Conservation (phyloP, 176 grass and related monocot species). For the Ananas comosus region DNA sequence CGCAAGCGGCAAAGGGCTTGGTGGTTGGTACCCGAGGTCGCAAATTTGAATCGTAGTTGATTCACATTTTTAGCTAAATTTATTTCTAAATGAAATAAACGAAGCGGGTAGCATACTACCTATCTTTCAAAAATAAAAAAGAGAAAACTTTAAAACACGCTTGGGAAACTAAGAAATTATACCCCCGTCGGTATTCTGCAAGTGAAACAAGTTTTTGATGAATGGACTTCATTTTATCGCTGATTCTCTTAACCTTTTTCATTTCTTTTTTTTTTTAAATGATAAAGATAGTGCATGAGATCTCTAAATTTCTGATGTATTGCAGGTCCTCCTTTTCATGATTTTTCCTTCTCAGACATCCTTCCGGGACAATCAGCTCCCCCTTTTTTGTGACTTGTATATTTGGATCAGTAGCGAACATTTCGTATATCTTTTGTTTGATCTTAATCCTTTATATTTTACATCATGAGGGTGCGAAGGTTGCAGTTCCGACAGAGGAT, state of each 20-base stretch:
- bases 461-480: too few species aligned
- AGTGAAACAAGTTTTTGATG: too few species aligned
- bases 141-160: not conserved
- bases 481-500: too few species aligned
- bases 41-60: too few species aligned
- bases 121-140: too few species aligned
- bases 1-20: too few species aligned
- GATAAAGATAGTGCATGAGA: not conserved
- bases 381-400: not conserved
- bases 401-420: not conserved
- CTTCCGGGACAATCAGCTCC: constrained; percentile 44
- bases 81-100: too few species aligned
- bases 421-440: not conserved
- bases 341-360: constrained; percentile 77
- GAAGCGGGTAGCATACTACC: too few species aligned
- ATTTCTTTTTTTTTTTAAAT: not conserved
- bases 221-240: not conserved
- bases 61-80: too few species aligned
- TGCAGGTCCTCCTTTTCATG: constrained; percentile 67
- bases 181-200: too few species aligned
- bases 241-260: not conserved
- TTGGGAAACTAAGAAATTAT: not conserved
- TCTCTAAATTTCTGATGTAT: constrained; percentile 13
- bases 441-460: too few species aligned
- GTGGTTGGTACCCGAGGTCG: too few species aligned